These are phyloP conservation scores for Poa pratensis DNA, from an alignment of 176 grass and related monocot genomes.

Conservation along the genomic window DNA sequence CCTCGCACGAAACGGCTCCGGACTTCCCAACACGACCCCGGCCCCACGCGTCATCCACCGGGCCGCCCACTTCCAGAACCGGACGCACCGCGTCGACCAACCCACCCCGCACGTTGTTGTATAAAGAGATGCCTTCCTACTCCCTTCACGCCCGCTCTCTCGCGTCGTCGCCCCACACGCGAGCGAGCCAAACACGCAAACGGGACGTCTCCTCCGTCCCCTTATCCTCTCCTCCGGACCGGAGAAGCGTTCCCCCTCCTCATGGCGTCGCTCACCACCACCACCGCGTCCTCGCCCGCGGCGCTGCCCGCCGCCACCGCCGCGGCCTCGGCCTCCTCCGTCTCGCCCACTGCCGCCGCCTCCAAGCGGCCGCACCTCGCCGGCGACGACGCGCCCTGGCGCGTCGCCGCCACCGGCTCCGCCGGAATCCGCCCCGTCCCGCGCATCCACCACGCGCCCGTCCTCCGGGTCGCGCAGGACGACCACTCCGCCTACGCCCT, in stretches of 20 bases:
- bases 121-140: neutral
- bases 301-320: constrained; percentile 48
- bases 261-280: constrained; percentile 65
- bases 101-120: neutral
- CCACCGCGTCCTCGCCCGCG: constrained; percentile 57
- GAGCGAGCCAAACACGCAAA: constrained; percentile 50
- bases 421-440: constrained; percentile 66
- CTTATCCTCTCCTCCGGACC: constrained; percentile 42
- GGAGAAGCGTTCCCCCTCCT: neutral
- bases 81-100: constrained; percentile 35
- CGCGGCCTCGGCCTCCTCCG: constrained; percentile 43
- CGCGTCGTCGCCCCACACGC: constrained; percentile 44
- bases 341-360: constrained; percentile 44
- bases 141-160: neutral
- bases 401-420: constrained; percentile 54
- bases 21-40: neutral
- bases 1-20: neutral
- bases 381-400: constrained; percentile 91
- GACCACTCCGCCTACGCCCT: constrained; percentile 72
- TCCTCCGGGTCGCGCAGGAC: constrained; percentile 72
- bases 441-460: constrained; percentile 76
- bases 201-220: constrained; percentile 18
- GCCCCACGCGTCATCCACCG: constrained; percentile 23
- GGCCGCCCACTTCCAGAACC: constrained; percentile 25
- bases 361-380: constrained; percentile 72